Base-by-base conservation (phyloP, 2,329 filamentous ascomycete species). In the Aspergillus arachidicola region DNA sequence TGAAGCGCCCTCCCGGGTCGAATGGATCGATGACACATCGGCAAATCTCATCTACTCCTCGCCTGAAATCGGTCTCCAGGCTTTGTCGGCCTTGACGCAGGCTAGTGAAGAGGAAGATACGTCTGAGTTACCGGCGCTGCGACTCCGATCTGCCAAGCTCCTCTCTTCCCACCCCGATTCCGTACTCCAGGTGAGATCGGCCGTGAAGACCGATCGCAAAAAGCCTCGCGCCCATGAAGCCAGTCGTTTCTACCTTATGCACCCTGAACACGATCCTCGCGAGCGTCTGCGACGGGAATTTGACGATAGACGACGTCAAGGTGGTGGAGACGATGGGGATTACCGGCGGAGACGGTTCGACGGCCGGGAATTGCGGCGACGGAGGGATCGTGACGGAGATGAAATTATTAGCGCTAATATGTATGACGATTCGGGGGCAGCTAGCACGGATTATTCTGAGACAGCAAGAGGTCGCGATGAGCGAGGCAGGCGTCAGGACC, bases 21-120 rank as follows among this genome's bases (percentile, higher is more conserved):
- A 98, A 80, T 99, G 95, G 95, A 93, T 99, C 68, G 92, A 98
- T 76, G 95, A 99, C 77, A 89, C 87, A 7, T 94, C 93, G 0
- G 92, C 93, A 66, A 98, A 98, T 75, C 83, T 97, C 59, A 79
- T 96, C 58, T 98, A 95, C 80, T 82, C 83, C 61, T 83, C 80
- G 41, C 73, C 82, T 14, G 81, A 84, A 51, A 78, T 84, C 14
- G 88, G 87, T 2, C 71, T 82, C 6, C 76, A 82, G 58, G 87
- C 87, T 23, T 79, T 90, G 28, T 71, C 75, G 36, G 80, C 81
- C 4, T 80, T 90, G 55, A 79, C 78, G 4, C 74, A 80, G 61
- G 68, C 73, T 21, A 66, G 60, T 50, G 76, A 75, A 43, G 76
- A 77, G 58, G 76, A 78, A 64, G 76, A 77, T 60, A 67, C 71